Evolutionary conservation across 1,139 yeast genomes (phyloP).

Genomic region (Debaryomycetaceae sp.): DNA sequence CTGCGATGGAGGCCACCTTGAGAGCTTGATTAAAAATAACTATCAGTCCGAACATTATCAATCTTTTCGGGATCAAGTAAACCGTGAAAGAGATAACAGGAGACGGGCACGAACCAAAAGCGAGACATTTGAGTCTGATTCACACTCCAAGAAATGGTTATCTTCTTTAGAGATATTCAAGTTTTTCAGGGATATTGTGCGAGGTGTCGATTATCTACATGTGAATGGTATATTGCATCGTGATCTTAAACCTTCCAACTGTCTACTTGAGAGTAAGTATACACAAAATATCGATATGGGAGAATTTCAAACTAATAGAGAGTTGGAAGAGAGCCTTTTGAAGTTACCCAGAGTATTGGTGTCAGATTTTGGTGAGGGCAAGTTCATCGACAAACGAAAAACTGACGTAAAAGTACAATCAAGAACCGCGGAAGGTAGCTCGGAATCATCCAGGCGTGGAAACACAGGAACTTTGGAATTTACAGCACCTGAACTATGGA

Average conservation of each 20-base stretch:
- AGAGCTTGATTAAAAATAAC: slow-evolving; percentile 52
- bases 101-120: slow-evolving; percentile 10
- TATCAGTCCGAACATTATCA: slow-evolving; percentile 20
- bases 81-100: slow-evolving; percentile 20
- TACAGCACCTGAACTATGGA: slow-evolving; percentile 78
- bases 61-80: slow-evolving; percentile 26
- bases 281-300: slow-evolving; percentile 4
- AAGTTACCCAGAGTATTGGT: slow-evolving; percentile 66
- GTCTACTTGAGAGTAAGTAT: slow-evolving; percentile 51
- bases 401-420: slow-evolving; percentile 1
- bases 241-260: slow-evolving; percentile 85
- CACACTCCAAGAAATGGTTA: slow-evolving; percentile 23
- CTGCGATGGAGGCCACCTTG: slow-evolving; percentile 85
- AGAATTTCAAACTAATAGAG: slow-evolving; percentile 5
- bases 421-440: background rate
- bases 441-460: slow-evolving; percentile 41
- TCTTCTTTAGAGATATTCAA: slow-evolving; percentile 47
- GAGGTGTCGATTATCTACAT: slow-evolving; percentile 73
- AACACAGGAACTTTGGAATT: slow-evolving; percentile 85
- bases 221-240: slow-evolving; percentile 74
- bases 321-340: background rate
- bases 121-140: slow-evolving; percentile 5
- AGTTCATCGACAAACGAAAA: slow-evolving; percentile 50
- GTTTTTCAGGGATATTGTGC: slow-evolving; percentile 62
- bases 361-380: slow-evolving; percentile 90